Conservation (phyloP, 257 asterid species). For the Nicotiana obtusifolia region DNA sequence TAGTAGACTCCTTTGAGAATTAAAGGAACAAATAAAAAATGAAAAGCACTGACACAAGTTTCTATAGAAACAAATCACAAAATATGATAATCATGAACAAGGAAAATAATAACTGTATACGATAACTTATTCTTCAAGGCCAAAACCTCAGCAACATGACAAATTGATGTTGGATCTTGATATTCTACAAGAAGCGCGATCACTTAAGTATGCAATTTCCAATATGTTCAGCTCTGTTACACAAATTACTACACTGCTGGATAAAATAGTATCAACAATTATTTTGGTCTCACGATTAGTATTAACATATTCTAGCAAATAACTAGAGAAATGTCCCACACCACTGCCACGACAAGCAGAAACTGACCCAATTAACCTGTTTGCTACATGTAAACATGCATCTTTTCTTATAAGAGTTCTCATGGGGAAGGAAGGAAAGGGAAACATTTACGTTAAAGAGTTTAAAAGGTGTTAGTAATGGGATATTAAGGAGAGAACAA, state of each 20-base stretch:
- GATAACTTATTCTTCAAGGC: not conserved
- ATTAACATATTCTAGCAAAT: not conserved
- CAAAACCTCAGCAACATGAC: not conserved
- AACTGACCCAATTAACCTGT: not conserved
- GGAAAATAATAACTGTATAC: not conserved
- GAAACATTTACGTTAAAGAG: not conserved
- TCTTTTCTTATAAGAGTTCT: not conserved
- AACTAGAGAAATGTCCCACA: not conserved
- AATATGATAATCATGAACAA: not conserved
- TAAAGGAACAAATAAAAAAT: not conserved
- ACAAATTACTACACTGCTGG: not conserved
- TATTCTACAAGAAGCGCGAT: not conserved
- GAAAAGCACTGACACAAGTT: not conserved
- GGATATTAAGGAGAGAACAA: not conserved
- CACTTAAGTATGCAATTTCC: not conserved
- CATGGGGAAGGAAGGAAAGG: not conserved
- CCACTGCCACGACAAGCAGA: not conserved
- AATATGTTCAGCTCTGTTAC: not conserved
- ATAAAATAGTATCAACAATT: not conserved
- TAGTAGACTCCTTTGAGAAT: not conserved
- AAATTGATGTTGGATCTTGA: not conserved
- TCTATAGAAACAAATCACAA: not conserved
- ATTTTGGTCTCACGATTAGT: not conserved
- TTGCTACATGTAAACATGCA: not conserved
- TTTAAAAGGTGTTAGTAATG: not conserved